Evolutionary conservation across 257 asterid genomes (phyloP).

Genomic region (Solanum bukasovii): DNA sequence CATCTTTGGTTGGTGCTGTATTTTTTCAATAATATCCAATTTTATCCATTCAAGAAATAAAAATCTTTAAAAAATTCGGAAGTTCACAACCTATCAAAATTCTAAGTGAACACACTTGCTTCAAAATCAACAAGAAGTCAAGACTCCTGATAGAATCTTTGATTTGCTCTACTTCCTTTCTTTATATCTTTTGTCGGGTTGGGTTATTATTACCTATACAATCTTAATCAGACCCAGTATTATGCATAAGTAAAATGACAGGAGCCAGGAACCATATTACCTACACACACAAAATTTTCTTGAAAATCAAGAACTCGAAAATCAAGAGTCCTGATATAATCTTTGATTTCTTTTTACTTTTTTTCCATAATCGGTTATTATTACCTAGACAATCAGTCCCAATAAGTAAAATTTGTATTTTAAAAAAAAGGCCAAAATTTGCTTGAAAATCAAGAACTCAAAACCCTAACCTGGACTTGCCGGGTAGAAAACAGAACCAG

Average conservation of each 20-base stretch:
- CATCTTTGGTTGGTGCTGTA: neutral
- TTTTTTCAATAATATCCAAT: neutral
- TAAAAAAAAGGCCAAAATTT: too few species aligned
- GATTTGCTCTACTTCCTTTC: neutral
- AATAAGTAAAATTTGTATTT: neutral
- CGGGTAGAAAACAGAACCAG: constrained; percentile 73
- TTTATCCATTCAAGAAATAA: neutral
- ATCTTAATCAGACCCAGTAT: neutral
- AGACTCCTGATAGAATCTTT: neutral
- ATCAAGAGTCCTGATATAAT: neutral
- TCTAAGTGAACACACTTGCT: neutral
- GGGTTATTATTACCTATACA: neutral
- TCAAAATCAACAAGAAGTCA: neutral
- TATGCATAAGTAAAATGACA: neutral
- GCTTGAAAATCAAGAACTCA: neutral
- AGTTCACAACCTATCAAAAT: neutral
- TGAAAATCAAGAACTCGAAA: neutral
- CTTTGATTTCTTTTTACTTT: neutral
- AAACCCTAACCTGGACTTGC: constrained; percentile 60
- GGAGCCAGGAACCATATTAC: neutral
- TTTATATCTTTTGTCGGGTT: neutral
- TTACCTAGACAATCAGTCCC: neutral
- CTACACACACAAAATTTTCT: neutral
- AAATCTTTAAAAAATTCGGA: neutral
- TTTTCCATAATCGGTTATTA: neutral